Base-by-base conservation (phyloP, 345 rosid species). In the Eucalyptus sp. region DNA sequence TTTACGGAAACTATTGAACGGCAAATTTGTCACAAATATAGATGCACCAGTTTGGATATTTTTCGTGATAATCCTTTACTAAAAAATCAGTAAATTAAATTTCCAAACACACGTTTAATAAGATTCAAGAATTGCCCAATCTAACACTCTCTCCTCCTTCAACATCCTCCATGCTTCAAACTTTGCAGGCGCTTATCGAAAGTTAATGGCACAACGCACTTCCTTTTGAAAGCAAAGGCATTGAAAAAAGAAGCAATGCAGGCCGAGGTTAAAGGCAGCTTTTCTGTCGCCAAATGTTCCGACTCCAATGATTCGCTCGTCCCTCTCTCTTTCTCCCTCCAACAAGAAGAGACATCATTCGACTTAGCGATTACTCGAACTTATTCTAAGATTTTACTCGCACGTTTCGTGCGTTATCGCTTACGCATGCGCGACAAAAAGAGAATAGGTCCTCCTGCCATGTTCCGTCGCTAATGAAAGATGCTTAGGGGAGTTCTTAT, bases 1-100 rank as follows among this genome's bases (percentile, higher is more conserved):
- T 56, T 22, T 22, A 56, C 0, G 6, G 13, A 56, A 4, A 24
- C 29, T 24, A 56, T 0, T 2, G 3, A 56, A 24, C 24, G 1
- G 2, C 3, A 10, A 56, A 56, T 56, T 56, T 56, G 10, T 56
- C 6, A 52, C 25, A 2, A 20, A 20, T 52, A 52, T 18, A 18
- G 20, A 52, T 52, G 58, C 58, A 52, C 25, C 4, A 18, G 10
- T 52, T 52, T 20, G 25, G 29, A 1, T 8, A 24, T 56, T 11
- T 56, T 56, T 24, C 29, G 13, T 56, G 13, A 25, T 25, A 24
- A 22, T 4, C 29, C 62, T 24, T 56, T 56, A 56, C 62, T 56
- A 24, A 56, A 68, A 68, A 71, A 20, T 31, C 43, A 37, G 1
- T 10, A 20, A 41, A 20, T 76, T 41, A 76, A 20, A 37, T 18